Conservation (phyloP, 306 rosid genomes). For the Crataegus laevigata region DNA sequence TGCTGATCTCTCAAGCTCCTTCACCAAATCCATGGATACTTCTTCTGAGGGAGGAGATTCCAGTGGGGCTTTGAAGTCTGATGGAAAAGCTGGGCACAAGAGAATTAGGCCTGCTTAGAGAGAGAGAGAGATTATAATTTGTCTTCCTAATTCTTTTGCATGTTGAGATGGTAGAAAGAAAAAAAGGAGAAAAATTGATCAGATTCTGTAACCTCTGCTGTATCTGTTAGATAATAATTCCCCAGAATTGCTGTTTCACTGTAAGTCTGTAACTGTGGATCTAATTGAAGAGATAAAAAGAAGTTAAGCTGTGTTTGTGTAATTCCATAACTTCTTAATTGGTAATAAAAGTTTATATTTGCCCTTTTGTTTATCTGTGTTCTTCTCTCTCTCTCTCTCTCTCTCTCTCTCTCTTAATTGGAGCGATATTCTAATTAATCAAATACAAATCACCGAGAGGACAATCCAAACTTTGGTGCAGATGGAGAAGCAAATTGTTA, state of each 20-base stretch:
- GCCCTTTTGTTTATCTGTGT: not conserved
- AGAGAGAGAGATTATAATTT: not conserved
- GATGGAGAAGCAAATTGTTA: not conserved
- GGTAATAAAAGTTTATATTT: not conserved
- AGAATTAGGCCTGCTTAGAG: slow-evolving; percentile 52
- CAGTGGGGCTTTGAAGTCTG: slow-evolving; percentile 67
- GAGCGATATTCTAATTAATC: not conserved
- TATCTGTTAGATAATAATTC: slow-evolving; percentile 39
- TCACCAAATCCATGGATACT: slow-evolving; percentile 78
- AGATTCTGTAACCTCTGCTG: slow-evolving; percentile 36
- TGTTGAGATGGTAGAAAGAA: slow-evolving; percentile 30
- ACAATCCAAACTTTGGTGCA: no score
- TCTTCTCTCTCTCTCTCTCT: not conserved
- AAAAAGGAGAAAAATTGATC: not conserved
- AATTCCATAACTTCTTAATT: slow-evolving; percentile 8
- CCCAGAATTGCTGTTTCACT: slow-evolving; percentile 31
- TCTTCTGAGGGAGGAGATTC: slow-evolving; percentile 98
- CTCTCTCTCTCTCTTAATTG: not conserved
- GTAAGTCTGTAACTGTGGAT: slow-evolving; percentile 52
- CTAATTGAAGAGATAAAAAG: slow-evolving; percentile 29
- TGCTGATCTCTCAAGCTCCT: slow-evolving; percentile 80
- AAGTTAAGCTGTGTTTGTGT: slow-evolving; percentile 13
- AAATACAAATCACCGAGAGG: not conserved
- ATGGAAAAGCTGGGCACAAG: slow-evolving; percentile 62
- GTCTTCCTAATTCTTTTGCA: slow-evolving; percentile 25